Percentiles rank a stretch among this genome's conserved stretches.
Conservation (phyloP, 163 green algal species). For the Chloromonas sp. region DNA sequence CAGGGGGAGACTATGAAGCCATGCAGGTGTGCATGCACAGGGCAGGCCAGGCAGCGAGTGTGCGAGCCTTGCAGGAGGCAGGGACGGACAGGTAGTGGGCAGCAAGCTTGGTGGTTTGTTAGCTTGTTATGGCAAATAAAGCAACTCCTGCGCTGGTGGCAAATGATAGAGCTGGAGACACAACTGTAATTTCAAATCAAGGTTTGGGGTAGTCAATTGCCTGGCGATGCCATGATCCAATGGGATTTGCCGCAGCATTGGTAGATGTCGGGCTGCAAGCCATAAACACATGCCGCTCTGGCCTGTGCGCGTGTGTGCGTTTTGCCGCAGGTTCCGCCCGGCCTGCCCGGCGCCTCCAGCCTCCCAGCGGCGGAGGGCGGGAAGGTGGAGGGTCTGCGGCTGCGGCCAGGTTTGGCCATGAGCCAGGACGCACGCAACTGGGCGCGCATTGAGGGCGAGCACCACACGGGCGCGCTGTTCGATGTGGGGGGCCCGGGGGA, state of each 20-base stretch:
- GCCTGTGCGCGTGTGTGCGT: not conserved
- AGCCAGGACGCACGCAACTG: constrained; percentile 89
- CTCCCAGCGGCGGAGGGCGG: not conserved
- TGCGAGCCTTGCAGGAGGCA: too few species aligned
- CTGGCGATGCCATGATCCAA: too few species aligned
- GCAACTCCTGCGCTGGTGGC: too few species aligned
- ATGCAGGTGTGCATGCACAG: constrained; percentile 14
- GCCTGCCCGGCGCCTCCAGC: constrained; percentile 18
- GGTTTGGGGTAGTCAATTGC: too few species aligned
- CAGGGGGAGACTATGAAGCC: constrained; percentile 66
- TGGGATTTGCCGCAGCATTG: too few species aligned
- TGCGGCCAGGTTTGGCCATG: constrained; percentile 83
- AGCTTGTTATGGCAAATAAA: not conserved
- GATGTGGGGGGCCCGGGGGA: constrained; percentile 73
- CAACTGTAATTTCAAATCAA: too few species aligned
- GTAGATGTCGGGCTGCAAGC: not conserved
- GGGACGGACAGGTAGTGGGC: too few species aligned
- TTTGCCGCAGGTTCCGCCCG: constrained; percentile 13
- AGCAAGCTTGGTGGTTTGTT: not conserved
- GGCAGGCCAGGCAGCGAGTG: too few species aligned
- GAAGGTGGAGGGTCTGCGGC: constrained; percentile 58
- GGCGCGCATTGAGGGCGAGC: constrained; percentile 88
- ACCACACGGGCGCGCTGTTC: constrained; percentile 88
- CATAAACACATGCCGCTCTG: too few species aligned
- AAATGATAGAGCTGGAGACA: too few species aligned